Conservation (phyloP, 2,329 filamentous ascomycete genomes). For the Colletotrichum sp. region DNA sequence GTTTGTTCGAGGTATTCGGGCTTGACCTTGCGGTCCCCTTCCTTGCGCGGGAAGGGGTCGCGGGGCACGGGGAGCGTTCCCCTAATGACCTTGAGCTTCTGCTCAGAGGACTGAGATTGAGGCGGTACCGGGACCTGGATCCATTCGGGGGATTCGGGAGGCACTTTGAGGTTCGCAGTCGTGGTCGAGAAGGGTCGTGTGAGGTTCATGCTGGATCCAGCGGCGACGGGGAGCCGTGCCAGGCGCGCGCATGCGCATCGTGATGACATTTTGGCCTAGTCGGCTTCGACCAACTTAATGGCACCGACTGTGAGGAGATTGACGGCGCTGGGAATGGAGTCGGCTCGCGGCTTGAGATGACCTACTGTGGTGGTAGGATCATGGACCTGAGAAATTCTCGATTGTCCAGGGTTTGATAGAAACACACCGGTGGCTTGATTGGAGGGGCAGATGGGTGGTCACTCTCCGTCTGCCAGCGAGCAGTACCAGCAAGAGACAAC, state of each 20-base stretch:
- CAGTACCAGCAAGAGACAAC: neutral
- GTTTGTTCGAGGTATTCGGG: conserved; percentile 65
- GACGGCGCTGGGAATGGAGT: neutral
- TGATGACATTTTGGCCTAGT: conserved; percentile 15
- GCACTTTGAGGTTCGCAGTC: conserved; percentile 35
- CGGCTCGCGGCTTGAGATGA: neutral
- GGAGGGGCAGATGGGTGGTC: neutral
- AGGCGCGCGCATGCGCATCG: conserved; percentile 18
- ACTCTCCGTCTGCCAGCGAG: neutral
- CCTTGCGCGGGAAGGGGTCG: conserved; percentile 71
- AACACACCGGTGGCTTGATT: neutral
- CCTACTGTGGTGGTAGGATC: neutral
- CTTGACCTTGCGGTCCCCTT: conserved; percentile 64
- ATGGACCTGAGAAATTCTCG: conserved; percentile 24
- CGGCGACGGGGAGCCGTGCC: conserved; percentile 12
- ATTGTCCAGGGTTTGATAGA: conserved; percentile 1
- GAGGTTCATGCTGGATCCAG: conserved; percentile 12
- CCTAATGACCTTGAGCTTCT: conserved; percentile 58
- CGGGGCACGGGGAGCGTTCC: conserved; percentile 86
- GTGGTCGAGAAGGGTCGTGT: conserved; percentile 38
- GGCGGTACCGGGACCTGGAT: conserved; percentile 80
- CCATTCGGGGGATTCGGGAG: conserved; percentile 87
- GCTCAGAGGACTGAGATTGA: conserved; percentile 75
- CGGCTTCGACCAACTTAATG: conserved; percentile 1
- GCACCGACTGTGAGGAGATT: neutral